A percentile compares a stretch with the other conserved stretches of the same genome.
Evolutionary conservation across 306 rosid species (phyloP).

Genomic region (Pueraria montana): DNA sequence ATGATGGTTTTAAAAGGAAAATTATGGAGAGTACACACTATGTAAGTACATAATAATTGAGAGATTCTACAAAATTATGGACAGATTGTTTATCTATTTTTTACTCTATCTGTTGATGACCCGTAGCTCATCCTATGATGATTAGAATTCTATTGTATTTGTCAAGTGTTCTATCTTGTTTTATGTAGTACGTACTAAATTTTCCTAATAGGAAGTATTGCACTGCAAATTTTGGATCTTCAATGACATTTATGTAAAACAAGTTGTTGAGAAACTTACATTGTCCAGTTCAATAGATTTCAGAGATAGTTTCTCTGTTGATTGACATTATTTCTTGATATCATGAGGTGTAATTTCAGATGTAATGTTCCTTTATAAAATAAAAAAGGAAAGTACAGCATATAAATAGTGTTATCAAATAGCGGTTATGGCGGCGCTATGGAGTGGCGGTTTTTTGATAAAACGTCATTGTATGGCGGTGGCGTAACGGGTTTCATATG

Average conservation of each 20-base stretch:
- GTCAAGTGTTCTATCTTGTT: slow-evolving; percentile 3
- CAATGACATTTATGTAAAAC: background rate
- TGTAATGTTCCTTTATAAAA: background rate
- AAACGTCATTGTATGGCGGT: no score
- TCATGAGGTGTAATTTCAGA: slow-evolving; percentile 6
- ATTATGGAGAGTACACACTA: no score
- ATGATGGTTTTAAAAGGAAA: no score
- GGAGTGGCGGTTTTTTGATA: no score
- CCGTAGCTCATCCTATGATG: background rate
- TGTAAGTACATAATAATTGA: no score
- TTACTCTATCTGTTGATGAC: slow-evolving; percentile 9
- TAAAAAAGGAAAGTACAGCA: background rate
- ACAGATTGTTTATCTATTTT: background rate
- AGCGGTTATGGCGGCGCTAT: no score
- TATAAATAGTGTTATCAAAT: no score
- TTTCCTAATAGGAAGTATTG: background rate
- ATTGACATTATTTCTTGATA: slow-evolving; percentile 16
- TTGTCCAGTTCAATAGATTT: background rate
- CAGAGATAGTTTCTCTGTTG: slow-evolving; percentile 16
- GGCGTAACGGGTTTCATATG: no score
- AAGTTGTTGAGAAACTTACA: background rate
- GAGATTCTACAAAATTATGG: background rate
- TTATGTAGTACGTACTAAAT: background rate
- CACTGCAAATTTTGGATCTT: background rate
- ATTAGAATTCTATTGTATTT: slow-evolving; percentile 8